These are phyloP conservation scores for Pseudopithomyces maydicus DNA, from an alignment of 2,329 filamentous ascomycete species.

Conservation along the genomic window DNA sequence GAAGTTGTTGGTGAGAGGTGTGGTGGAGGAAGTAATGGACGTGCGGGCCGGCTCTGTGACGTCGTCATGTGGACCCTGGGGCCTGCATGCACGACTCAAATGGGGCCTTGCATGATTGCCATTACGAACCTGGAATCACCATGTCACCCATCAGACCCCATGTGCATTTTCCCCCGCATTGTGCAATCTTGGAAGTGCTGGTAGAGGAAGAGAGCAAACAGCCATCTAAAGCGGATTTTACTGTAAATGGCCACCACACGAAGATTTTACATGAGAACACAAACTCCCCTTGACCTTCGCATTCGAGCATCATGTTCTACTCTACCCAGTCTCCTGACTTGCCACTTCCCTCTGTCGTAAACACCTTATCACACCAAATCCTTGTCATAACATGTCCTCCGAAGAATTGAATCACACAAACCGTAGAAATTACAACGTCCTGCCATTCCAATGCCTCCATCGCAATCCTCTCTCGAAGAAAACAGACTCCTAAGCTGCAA, in stretches of 20 bases:
- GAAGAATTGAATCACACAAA: conserved; percentile 4
- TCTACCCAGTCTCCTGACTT: neutral
- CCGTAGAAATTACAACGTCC: conserved; percentile 8
- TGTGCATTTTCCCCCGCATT: neutral
- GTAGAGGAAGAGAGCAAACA: too few relatives aligned
- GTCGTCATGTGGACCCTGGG: conserved; percentile 1
- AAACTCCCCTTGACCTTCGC: neutral
- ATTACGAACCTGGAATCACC: neutral
- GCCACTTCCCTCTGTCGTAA: neutral
- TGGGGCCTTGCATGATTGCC: neutral
- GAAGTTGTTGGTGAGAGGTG: neutral
- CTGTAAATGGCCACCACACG: neutral
- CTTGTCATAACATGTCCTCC: neutral
- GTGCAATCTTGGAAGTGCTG: neutral
- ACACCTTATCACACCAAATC: neutral
- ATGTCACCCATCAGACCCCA: neutral
- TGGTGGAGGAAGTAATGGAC: neutral
- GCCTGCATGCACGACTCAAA: conserved; percentile 1
- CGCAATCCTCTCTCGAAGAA: neutral
- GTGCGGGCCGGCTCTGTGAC: neutral
- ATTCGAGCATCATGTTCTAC: neutral
- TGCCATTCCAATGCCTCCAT: neutral
- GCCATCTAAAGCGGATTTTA: too few relatives aligned
- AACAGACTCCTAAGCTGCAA: neutral
- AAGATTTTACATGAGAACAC: neutral